These are phyloP conservation scores for Ananas comosus DNA, from an alignment of 176 grass and related monocot species.

Conservation along the genomic window DNA sequence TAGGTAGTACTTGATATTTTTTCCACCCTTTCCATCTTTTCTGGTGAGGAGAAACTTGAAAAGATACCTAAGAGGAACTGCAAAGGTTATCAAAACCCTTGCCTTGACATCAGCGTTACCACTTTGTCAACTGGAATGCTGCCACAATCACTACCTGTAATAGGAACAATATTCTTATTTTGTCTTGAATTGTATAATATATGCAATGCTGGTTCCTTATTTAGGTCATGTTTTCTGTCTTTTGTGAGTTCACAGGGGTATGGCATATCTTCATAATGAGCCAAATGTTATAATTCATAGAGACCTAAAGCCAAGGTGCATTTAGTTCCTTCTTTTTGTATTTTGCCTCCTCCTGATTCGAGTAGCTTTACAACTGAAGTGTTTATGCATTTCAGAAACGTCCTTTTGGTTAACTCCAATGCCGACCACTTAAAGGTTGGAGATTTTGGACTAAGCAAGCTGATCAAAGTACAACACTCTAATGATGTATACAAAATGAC, in stretches of 20 bases:
- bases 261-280: slow-evolving; percentile 98
- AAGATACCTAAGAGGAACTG: no score
- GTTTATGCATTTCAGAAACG: slow-evolving; percentile 59
- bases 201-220: neutral
- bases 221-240: slow-evolving; percentile 7
- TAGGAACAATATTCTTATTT: no score
- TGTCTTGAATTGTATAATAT: no score
- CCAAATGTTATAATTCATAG: slow-evolving; percentile 97
- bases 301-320: slow-evolving; percentile 91
- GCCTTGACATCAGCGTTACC: neutral
- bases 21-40: neutral
- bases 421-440: slow-evolving; percentile 98
- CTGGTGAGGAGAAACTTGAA: neutral
- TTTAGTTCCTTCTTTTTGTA: slow-evolving; percentile 17
- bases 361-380: slow-evolving; percentile 17
- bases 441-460: slow-evolving; percentile 96
- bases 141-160: no score
- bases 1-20: neutral
- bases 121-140: neutral
- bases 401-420: slow-evolving; percentile 87
- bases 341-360: slow-evolving; percentile 5
- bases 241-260: slow-evolving; percentile 52
- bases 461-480: slow-evolving; percentile 81
- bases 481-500: slow-evolving; percentile 98
- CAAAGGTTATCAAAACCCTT: no score